These are phyloP conservation scores for Hsuehochloa calcarea DNA, from an alignment of 176 grass and related monocot genomes.

Conservation along the genomic window DNA sequence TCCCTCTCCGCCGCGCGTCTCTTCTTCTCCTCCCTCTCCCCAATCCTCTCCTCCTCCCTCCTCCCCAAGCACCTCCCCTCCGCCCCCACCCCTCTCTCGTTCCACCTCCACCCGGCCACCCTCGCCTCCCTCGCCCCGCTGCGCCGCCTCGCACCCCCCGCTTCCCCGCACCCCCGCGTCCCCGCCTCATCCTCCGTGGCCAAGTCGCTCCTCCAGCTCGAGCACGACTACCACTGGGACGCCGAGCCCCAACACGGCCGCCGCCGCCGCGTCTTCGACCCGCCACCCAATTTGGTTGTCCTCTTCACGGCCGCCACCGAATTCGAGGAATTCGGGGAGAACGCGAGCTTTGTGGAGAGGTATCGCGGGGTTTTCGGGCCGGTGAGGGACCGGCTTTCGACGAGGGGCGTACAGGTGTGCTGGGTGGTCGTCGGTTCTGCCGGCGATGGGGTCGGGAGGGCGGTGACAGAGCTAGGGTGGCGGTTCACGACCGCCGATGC, in stretches of 20 bases:
- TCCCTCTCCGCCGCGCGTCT: conserved; percentile 48
- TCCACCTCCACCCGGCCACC: conserved; percentile 52
- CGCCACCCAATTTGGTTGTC: conserved; percentile 53
- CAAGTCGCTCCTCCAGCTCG: conserved; percentile 66
- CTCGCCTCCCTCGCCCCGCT: conserved; percentile 44
- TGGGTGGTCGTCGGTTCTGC: conserved; percentile 40
- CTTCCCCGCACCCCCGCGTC: conserved; percentile 6
- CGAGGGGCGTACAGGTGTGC: conserved; percentile 49
- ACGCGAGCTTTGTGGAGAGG: background rate
- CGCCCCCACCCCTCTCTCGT: conserved; percentile 62
- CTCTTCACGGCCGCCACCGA: conserved; percentile 43
- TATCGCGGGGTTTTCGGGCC: conserved; percentile 37
- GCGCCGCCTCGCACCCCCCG: conserved; percentile 33
- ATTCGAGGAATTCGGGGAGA: conserved; percentile 29
- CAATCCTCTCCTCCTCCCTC: conserved; percentile 59
- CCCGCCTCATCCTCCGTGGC: conserved; percentile 45
- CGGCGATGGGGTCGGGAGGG: conserved; percentile 21
- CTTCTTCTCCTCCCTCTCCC: conserved; percentile 66
- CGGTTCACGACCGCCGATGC: conserved; percentile 46
- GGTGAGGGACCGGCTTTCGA: conserved; percentile 47
- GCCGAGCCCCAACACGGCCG: conserved; percentile 16
- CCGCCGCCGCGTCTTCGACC: conserved; percentile 25
- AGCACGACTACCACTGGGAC: conserved; percentile 75
- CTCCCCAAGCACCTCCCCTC: conserved; percentile 48
- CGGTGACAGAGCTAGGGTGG: conserved; percentile 57